A percentile compares a stretch with the other conserved stretches of the same genome.
Conservation (phyloP, 345 rosid species). For the Chamaenerion angustifolium region DNA sequence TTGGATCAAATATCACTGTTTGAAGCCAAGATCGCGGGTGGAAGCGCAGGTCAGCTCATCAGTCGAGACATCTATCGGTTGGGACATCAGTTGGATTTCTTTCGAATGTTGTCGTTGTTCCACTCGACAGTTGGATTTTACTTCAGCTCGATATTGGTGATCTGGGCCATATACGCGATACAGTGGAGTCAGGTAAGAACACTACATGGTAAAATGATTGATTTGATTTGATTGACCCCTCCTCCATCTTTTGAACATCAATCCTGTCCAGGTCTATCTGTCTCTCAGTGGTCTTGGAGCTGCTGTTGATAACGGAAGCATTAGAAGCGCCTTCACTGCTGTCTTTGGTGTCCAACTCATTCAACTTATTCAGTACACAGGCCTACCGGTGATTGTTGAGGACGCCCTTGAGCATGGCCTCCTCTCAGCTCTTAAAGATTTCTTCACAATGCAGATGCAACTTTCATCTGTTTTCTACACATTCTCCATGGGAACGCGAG, state of each 20-base stretch:
- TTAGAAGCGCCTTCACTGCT: not conserved
- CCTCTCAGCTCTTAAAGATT: constrained; percentile 27
- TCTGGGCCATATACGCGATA: constrained; percentile 2
- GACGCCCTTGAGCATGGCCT: constrained; percentile 24
- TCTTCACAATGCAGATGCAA: constrained; percentile 27
- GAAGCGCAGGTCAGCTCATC: constrained; percentile 6
- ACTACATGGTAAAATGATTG: no score
- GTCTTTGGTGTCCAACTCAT: not conserved
- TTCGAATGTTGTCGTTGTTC: constrained; percentile 7
- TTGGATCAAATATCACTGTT: constrained; percentile 7
- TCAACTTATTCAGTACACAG: constrained; percentile 26
- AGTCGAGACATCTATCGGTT: constrained; percentile 9
- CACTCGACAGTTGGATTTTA: constrained; percentile 9
- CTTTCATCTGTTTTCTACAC: constrained; percentile 30
- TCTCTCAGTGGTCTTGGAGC: constrained; percentile 4
- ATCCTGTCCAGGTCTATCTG: constrained; percentile 1
- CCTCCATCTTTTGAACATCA: no score
- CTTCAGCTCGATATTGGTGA: constrained; percentile 5
- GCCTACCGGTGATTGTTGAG: constrained; percentile 27
- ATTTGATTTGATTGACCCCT: no score
- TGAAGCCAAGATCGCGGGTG: constrained; percentile 8
- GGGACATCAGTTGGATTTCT: constrained; percentile 8
- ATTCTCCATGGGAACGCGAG: constrained; percentile 32
- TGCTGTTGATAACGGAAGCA: not conserved
- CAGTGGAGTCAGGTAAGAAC: not conserved